These are phyloP conservation scores for Hamigera avellanea DNA, from an alignment of 495 filamentous ascomycete species.

Conservation along the genomic window DNA sequence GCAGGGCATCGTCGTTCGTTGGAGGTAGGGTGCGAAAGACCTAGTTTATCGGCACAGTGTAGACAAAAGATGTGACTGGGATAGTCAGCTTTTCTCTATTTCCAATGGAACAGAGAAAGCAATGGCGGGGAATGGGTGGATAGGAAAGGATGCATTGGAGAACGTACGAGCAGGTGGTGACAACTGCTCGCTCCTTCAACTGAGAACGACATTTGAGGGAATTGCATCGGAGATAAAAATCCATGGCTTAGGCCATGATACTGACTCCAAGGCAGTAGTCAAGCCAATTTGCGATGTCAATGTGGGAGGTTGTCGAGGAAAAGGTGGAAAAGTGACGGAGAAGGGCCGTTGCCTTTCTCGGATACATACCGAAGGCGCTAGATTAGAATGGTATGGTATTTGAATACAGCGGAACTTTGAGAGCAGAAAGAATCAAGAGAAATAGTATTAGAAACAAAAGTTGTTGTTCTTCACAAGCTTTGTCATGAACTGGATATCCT, in stretches of 20 bases:
- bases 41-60: constrained; percentile 56
- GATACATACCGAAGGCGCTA: no score
- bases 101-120: neutral
- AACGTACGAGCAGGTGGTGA: constrained; percentile 78
- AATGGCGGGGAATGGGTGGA: neutral
- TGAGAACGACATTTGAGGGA: constrained; percentile 64
- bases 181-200: constrained; percentile 65
- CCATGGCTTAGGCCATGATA: constrained; percentile 39
- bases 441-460: no score
- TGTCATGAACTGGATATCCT: no score
- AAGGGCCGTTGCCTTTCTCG: no score
- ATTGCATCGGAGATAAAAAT: constrained; percentile 70
- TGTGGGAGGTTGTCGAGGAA: no score
- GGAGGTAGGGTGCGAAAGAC: constrained; percentile 47
- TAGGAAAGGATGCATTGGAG: constrained; percentile 2
- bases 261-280: no score
- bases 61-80: constrained; percentile 78
- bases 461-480: no score
- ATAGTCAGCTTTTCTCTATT: constrained; percentile 5
- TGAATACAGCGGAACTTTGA: no score
- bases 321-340: no score
- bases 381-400: no score
- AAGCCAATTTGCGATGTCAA: no score
- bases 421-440: no score
- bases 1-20: constrained; percentile 62